A percentile compares a stretch with the other conserved stretches of the same genome.
These are phyloP conservation scores for Ceratobasidium sp. DNA, from an alignment of 1,284 basidiomycete genomes.

Conservation along the genomic window DNA sequence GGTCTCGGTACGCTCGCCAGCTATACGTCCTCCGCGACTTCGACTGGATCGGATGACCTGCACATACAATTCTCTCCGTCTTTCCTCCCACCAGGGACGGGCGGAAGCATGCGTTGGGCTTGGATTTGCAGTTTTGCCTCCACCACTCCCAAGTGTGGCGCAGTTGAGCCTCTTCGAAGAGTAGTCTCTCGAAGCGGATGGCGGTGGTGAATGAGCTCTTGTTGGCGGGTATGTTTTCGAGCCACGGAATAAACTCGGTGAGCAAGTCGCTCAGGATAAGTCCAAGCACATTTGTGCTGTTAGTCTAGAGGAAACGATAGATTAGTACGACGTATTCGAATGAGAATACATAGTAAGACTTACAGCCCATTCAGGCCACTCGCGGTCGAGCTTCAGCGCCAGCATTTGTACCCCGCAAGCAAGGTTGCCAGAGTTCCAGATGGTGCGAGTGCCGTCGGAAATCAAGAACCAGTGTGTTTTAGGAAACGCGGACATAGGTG, in stretches of 20 bases:
- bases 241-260: slow-evolving; percentile 3
- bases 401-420: not conserved
- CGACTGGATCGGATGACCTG: slow-evolving; percentile 8
- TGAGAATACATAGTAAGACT: not conserved
- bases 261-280: slow-evolving; percentile 9
- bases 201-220: slow-evolving; percentile 12
- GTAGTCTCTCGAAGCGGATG: slow-evolving; percentile 14
- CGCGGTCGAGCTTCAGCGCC: slow-evolving; percentile 9
- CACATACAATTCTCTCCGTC: not conserved
- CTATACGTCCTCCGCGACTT: slow-evolving; percentile 24
- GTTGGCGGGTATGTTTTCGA: slow-evolving; percentile 15
- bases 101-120: slow-evolving; percentile 10
- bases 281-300: slow-evolving; percentile 29
- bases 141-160: slow-evolving; percentile 35
- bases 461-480: slow-evolving; percentile 15
- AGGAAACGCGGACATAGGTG: slow-evolving; percentile 9
- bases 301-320: not conserved
- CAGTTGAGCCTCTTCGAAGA: slow-evolving; percentile 18
- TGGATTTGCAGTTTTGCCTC: slow-evolving; percentile 3
- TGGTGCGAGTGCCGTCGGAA: not conserved
- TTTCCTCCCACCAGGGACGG: not conserved
- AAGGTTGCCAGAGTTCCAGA: slow-evolving; percentile 5
- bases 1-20: slow-evolving; percentile 25
- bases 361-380: slow-evolving; percentile 36
- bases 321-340: not conserved